Percentiles rank a stretch among this genome's conserved stretches.
phyloP scores from a whole-genome alignment of 2,329 filamentous ascomycete genomes.

The Aureobasidium sp. region DNA sequence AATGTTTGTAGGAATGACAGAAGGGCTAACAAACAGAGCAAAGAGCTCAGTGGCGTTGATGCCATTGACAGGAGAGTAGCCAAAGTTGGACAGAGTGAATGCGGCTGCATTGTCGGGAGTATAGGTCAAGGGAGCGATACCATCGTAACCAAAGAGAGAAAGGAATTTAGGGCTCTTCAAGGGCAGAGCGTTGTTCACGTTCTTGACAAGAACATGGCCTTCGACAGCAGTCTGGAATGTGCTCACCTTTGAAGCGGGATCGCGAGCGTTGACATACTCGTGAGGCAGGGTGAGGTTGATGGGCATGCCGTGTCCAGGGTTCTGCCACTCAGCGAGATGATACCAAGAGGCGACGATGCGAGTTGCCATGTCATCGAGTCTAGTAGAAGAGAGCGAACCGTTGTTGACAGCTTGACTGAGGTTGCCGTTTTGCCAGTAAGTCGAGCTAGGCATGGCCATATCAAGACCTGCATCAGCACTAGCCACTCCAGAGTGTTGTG shows the following conservation, averaged over 20 bases:
- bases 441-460: conserved; percentile 57
- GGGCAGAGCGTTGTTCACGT: conserved; percentile 49
- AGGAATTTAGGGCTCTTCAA: conserved; percentile 45
- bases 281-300: conserved; percentile 45
- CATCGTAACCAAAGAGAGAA: conserved; percentile 58
- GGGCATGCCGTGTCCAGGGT: conserved; percentile 48
- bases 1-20: conserved; percentile 31
- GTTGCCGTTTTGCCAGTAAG: conserved; percentile 30
- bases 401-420: conserved; percentile 54
- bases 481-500: conserved; percentile 53
- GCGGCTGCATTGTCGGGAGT: conserved; percentile 9
- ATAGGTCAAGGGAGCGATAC: conserved; percentile 21
- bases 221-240: conserved; percentile 54
- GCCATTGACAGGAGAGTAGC: not conserved
- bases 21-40: conserved; percentile 19
- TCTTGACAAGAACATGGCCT: conserved; percentile 60
- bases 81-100: conserved; percentile 3
- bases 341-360: conserved; percentile 50
- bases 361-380: conserved; percentile 57
- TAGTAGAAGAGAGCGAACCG: conserved; percentile 49
- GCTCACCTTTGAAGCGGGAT: conserved; percentile 42
- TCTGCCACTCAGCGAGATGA: conserved; percentile 36
- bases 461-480: conserved; percentile 59
- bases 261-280: conserved; percentile 47
- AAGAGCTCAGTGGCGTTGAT: conserved; percentile 3